These are phyloP conservation scores for Selaginella tamariscina DNA, from an alignment of 75 land plant genomes.

Conservation along the genomic window DNA sequence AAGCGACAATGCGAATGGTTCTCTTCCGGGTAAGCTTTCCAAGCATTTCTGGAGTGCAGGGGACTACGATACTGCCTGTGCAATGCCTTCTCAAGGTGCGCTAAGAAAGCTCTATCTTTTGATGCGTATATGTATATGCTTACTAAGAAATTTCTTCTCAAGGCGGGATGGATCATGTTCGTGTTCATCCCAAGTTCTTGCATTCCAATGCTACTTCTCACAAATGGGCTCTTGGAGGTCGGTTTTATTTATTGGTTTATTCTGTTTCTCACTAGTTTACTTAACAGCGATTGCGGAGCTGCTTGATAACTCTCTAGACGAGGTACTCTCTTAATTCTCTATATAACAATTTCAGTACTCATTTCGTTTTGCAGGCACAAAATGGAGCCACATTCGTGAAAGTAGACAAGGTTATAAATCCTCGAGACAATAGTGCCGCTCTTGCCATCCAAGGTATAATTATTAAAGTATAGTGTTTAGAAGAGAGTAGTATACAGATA, in stretches of 20 bases:
- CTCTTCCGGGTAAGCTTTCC: no score
- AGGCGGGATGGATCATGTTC: conserved; percentile 48
- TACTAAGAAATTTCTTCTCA: no score
- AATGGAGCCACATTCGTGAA: conserved; percentile 87
- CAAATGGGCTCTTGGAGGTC: conserved; percentile 98
- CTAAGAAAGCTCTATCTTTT: neutral
- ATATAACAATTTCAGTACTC: neutral
- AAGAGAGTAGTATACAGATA: no score
- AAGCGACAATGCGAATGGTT: no score
- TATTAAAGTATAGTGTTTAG: no score
- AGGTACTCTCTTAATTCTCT: conserved; percentile 32
- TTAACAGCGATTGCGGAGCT: conserved; percentile 83
- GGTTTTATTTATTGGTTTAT: no score
- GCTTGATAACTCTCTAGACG: conserved; percentile 87
- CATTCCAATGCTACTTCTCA: conserved; percentile 99
- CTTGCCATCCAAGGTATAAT: conserved; percentile 70
- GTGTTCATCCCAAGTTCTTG: conserved; percentile 89
- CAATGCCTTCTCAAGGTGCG: neutral
- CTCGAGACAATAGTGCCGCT: conserved; percentile 59
- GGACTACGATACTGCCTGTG: conserved; percentile 16
- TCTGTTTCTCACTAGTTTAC: no score
- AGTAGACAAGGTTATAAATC: conserved; percentile 54
- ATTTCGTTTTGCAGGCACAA: conserved; percentile 32
- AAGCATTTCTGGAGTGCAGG: conserved; percentile 29
- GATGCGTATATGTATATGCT: no score